Evolutionary conservation across 768 basidiomycete species (phyloP).

Genomic region (Butyriboletus loyo): DNA sequence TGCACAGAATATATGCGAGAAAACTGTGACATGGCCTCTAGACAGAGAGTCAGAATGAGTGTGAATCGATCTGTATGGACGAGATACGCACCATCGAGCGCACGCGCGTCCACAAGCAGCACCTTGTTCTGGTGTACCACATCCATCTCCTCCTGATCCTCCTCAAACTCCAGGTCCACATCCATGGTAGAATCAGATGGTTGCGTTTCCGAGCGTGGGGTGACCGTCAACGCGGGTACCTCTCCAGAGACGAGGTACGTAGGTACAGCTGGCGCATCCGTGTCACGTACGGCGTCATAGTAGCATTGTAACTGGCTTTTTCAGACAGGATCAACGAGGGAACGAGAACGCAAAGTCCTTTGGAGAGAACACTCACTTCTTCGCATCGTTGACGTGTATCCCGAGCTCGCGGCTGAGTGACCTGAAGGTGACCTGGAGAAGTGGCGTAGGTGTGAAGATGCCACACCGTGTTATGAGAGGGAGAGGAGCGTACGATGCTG

Average conservation of each 20-base stretch:
- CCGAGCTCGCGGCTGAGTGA: slow-evolving; percentile 67
- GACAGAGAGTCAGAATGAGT: background rate
- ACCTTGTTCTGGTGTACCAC: slow-evolving; percentile 47
- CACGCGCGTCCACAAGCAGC: slow-evolving; percentile 58
- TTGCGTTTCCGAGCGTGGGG: background rate
- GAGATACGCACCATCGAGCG: slow-evolving; percentile 54
- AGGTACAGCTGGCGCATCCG: slow-evolving; percentile 39
- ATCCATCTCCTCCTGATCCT: slow-evolving; percentile 38
- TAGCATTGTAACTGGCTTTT: slow-evolving; percentile 63
- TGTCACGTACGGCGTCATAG: slow-evolving; percentile 42
- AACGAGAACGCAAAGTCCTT: background rate
- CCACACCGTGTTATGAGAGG: background rate
- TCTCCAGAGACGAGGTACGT: slow-evolving; percentile 73
- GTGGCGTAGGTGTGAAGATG: background rate
- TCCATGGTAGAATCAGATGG: slow-evolving; percentile 19
- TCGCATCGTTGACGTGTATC: slow-evolving; percentile 75
- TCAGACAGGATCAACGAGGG: background rate
- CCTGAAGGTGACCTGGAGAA: slow-evolving; percentile 69
- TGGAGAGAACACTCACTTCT: slow-evolving; percentile 47
- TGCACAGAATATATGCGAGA: slow-evolving; percentile 52
- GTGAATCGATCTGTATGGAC: background rate
- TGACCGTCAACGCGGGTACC: slow-evolving; percentile 23
- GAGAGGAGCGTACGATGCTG: slow-evolving; percentile 37
- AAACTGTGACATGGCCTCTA: slow-evolving; percentile 57
- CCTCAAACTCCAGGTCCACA: slow-evolving; percentile 42